A percentile compares a stretch with the other conserved stretches of the same genome.
phyloP scores from a whole-genome alignment of 345 rosid genomes.

The Eucalyptus coolabah region DNA sequence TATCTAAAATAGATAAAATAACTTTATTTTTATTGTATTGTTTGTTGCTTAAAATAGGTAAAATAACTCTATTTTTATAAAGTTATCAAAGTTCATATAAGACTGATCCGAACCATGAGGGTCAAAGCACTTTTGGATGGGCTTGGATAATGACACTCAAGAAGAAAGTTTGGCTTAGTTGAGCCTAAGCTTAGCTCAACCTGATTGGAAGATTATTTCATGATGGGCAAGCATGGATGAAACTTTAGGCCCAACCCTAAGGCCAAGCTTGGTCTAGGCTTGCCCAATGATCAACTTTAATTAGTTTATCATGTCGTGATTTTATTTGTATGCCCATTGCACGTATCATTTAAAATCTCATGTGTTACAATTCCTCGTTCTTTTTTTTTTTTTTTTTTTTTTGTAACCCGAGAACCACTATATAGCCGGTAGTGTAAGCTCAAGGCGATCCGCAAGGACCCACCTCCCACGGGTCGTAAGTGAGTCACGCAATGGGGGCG shows the following conservation, averaged over 20 bases:
- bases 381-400: too few relatives aligned
- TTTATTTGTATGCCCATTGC: background rate
- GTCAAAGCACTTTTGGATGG: background rate
- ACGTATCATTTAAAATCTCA: background rate
- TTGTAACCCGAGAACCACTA: accelerated
- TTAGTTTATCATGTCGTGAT: accelerated
- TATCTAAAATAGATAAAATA: too few relatives aligned
- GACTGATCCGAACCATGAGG: too few relatives aligned
- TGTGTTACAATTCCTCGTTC: background rate
- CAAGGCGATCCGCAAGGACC: accelerated
- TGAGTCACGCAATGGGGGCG: accelerated
- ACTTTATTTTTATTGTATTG: too few relatives aligned
- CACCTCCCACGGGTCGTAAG: accelerated
- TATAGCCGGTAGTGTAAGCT: accelerated
- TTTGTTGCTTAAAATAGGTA: too few relatives aligned
- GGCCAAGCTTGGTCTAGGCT: background rate
- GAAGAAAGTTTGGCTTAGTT: background rate
- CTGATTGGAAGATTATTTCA: background rate
- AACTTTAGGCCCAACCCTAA: background rate
- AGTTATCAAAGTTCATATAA: too few relatives aligned
- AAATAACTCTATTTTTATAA: too few relatives aligned
- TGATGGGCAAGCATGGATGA: background rate
- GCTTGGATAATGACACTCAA: background rate
- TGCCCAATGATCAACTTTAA: background rate
- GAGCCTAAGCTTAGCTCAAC: background rate